phyloP scores from a whole-genome alignment of 2,329 filamentous ascomycete species.

The Talaromyces sp. region DNA sequence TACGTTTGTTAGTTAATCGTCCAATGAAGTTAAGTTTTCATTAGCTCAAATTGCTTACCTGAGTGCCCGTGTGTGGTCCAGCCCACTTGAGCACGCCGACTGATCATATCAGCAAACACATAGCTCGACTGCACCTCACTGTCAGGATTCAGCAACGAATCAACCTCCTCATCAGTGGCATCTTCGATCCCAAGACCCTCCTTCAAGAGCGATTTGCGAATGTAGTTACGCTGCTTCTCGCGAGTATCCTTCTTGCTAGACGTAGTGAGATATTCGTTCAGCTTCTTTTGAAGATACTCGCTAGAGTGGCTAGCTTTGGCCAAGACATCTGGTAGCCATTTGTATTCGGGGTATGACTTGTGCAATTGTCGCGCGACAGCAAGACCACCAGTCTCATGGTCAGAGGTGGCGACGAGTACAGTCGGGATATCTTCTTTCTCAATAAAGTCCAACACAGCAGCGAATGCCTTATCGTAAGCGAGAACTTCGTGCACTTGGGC shows the following conservation, averaged over 20 bases:
- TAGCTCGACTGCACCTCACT: conserved; percentile 57
- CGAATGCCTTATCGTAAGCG: conserved; percentile 88
- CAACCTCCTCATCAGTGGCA: conserved; percentile 67
- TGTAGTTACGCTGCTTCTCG: conserved; percentile 57
- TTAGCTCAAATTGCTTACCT: conserved; percentile 29
- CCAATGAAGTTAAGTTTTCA: no score
- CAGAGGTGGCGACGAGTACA: conserved; percentile 83
- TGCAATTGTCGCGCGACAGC: conserved; percentile 71
- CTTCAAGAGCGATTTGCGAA: conserved; percentile 65
- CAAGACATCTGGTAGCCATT: conserved; percentile 80
- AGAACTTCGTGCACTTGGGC: conserved; percentile 87
- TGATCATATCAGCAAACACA: conserved; percentile 79
- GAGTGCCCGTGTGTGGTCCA: conserved; percentile 95
- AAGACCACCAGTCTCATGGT: conserved; percentile 94
- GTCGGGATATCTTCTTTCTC: conserved; percentile 67
- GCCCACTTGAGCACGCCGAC: conserved; percentile 79
- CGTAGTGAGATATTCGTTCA: conserved; percentile 57
- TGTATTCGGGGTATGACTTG: conserved; percentile 62
- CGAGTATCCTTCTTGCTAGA: conserved; percentile 36
- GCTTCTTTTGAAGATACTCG: conserved; percentile 64
- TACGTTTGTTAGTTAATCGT: conserved; percentile 16
- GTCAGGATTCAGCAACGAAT: conserved; percentile 56
- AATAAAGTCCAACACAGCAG: conserved; percentile 79
- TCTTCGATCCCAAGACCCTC: conserved; percentile 74
- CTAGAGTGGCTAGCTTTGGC: conserved; percentile 74